Conservation (phyloP, 441 rosid species). For the Populus hybrid region DNA sequence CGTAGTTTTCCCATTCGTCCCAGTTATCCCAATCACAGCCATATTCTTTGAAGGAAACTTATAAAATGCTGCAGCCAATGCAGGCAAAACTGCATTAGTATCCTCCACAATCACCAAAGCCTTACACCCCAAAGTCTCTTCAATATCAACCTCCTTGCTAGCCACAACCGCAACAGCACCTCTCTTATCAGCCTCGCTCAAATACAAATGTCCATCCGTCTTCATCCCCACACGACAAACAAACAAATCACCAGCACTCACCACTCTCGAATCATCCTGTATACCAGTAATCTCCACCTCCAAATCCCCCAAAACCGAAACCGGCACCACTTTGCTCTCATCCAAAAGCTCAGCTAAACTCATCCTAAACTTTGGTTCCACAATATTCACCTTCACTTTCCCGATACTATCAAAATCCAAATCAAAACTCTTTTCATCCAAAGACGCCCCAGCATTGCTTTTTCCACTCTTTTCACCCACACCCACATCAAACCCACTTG, state of each 20-base stretch:
- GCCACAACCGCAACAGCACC: slow-evolving; percentile 98
- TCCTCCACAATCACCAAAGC: slow-evolving; percentile 93
- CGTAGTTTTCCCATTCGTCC: slow-evolving; percentile 78
- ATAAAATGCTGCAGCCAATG: slow-evolving; percentile 83
- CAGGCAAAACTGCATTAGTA: slow-evolving; percentile 65
- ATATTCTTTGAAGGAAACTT: slow-evolving; percentile 67
- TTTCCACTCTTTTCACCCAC: slow-evolving; percentile 28
- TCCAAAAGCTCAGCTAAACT: slow-evolving; percentile 87
- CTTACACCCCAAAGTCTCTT: slow-evolving; percentile 78
- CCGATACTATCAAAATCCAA: slow-evolving; percentile 71
- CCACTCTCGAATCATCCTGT: slow-evolving; percentile 82
- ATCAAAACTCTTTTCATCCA: slow-evolving; percentile 56
- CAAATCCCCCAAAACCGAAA: slow-evolving; percentile 77
- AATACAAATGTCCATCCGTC: slow-evolving; percentile 61
- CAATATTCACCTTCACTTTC: slow-evolving; percentile 46
- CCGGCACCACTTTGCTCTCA: slow-evolving; percentile 82
- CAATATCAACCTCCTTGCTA: slow-evolving; percentile 83
- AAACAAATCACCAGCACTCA: slow-evolving; percentile 80
- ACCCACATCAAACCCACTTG: slow-evolving; percentile 27
- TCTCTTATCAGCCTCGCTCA: slow-evolving; percentile 94
- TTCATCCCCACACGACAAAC: slow-evolving; percentile 75
- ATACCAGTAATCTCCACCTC: slow-evolving; percentile 87
- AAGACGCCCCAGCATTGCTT: slow-evolving; percentile 18
- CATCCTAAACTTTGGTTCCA: slow-evolving; percentile 75
- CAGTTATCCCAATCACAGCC: slow-evolving; percentile 80